phyloP scores from a whole-genome alignment of 768 basidiomycete species.

The Sarcomyxa edulis region DNA sequence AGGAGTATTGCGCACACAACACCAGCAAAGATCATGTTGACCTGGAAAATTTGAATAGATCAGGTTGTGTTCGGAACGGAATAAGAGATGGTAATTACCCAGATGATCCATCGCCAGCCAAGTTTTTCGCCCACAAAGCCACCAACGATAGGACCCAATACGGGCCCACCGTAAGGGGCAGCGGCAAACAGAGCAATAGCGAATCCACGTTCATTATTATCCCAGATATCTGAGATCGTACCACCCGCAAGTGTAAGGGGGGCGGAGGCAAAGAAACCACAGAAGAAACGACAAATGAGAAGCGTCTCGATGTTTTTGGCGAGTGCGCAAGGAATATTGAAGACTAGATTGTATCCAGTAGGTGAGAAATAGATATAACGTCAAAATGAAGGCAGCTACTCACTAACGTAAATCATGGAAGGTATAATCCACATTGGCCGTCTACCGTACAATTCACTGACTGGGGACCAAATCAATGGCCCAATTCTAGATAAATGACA shows the following conservation, averaged over 20 bases:
- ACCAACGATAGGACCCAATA: constrained; percentile 44
- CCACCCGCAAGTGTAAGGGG: constrained; percentile 36
- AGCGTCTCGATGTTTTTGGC: constrained; percentile 27
- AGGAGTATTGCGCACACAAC: constrained; percentile 18
- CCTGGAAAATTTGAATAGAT: too few relatives aligned
- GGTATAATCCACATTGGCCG: constrained; percentile 31
- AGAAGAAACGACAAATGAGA: constrained; percentile 28
- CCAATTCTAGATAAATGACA: constrained; percentile 8
- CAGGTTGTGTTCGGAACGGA: too few relatives aligned
- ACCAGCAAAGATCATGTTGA: constrained; percentile 35
- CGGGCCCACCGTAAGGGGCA: constrained; percentile 32
- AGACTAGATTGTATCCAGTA: constrained; percentile 9
- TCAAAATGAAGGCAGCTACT: too few relatives aligned
- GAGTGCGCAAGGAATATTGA: constrained; percentile 27
- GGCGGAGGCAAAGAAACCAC: constrained; percentile 33
- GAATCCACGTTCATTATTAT: constrained; percentile 34
- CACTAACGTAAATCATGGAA: constrained; percentile 30
- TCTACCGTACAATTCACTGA: constrained; percentile 35
- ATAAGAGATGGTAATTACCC: too few relatives aligned
- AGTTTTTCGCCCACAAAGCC: constrained; percentile 36
- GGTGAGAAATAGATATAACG: too few relatives aligned
- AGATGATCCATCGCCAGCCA: constrained; percentile 32
- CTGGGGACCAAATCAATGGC: constrained; percentile 18
- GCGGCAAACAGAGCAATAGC: constrained; percentile 35
- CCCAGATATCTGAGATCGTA: constrained; percentile 31